A percentile compares a stretch with the other conserved stretches of the same genome.
phyloP scores from a whole-genome alignment of 352 stramenopile genomes.

The Phytophthora sp. region DNA sequence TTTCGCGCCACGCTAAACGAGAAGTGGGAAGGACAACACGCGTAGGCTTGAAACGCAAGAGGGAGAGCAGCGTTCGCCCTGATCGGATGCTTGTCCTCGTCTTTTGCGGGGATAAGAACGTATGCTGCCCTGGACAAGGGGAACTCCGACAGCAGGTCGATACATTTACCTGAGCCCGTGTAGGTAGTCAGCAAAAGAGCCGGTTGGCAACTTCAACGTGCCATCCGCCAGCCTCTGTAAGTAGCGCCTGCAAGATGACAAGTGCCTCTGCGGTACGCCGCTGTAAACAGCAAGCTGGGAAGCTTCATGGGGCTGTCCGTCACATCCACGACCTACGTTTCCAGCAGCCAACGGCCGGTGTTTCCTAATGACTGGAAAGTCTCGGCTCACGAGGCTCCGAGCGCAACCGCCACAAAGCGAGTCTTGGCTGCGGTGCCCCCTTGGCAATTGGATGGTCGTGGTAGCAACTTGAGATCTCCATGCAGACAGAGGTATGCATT shows the following conservation, averaged over 20 bases:
- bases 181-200: too few relatives aligned
- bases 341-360: not conserved
- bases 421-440: too few relatives aligned
- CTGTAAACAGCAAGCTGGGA: conserved; percentile 2
- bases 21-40: conserved; percentile 15
- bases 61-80: conserved; percentile 10
- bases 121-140: not conserved
- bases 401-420: not conserved
- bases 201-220: not conserved
- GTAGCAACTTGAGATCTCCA: too few relatives aligned
- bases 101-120: conserved; percentile 16
- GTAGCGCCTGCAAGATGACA: not conserved
- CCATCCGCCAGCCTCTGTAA: not conserved
- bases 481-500: too few relatives aligned
- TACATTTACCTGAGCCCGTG: not conserved
- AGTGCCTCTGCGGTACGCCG: not conserved
- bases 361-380: not conserved
- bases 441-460: too few relatives aligned
- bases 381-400: not conserved
- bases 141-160: not conserved
- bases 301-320: not conserved
- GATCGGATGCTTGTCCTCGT: not conserved
- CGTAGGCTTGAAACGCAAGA: not conserved
- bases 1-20: conserved; percentile 2
- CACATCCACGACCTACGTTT: not conserved